Evolutionary conservation across 352 stramenopile species (phyloP).

Genomic region (Globisporangium cylindrosporum): DNA sequence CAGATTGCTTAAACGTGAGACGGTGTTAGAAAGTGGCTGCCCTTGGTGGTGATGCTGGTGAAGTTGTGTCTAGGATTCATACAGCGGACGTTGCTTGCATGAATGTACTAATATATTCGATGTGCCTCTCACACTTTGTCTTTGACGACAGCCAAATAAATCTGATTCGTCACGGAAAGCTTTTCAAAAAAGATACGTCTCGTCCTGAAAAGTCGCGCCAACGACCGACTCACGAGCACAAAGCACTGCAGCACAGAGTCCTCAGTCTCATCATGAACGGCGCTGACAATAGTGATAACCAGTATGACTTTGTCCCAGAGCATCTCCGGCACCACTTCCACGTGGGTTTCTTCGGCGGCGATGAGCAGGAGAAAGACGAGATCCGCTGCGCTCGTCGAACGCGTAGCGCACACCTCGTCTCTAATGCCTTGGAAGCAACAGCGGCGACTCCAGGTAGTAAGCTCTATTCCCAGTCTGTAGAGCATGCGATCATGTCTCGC

Average conservation of each 20-base stretch:
- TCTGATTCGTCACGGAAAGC: too few relatives aligned
- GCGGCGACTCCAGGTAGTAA: background rate
- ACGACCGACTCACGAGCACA: too few relatives aligned
- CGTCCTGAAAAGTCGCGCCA: background rate
- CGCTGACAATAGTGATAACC: conserved; percentile 5
- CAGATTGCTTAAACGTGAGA: background rate
- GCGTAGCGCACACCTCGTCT: conserved; percentile 53
- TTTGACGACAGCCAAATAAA: too few relatives aligned
- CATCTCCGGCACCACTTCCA: conserved; percentile 58
- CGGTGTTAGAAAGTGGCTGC: background rate
- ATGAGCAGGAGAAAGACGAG: conserved; percentile 16
- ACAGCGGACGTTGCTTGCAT: background rate
- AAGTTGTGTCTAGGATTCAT: background rate
- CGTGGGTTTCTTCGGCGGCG: conserved; percentile 11
- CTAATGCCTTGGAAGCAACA: conserved; percentile 20
- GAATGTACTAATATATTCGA: background rate
- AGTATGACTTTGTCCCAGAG: conserved; percentile 40
- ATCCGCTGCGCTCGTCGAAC: conserved; percentile 39
- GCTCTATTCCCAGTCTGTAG: conserved; percentile 54
- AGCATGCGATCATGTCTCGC: conserved; percentile 48
- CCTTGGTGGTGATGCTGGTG: background rate
- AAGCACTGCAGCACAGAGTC: background rate
- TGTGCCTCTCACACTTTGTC: background rate
- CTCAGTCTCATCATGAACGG: background rate
- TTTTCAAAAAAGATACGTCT: background rate